Conservation (phyloP, 768 basidiomycete species). For the Daedaleopsis nitida region DNA sequence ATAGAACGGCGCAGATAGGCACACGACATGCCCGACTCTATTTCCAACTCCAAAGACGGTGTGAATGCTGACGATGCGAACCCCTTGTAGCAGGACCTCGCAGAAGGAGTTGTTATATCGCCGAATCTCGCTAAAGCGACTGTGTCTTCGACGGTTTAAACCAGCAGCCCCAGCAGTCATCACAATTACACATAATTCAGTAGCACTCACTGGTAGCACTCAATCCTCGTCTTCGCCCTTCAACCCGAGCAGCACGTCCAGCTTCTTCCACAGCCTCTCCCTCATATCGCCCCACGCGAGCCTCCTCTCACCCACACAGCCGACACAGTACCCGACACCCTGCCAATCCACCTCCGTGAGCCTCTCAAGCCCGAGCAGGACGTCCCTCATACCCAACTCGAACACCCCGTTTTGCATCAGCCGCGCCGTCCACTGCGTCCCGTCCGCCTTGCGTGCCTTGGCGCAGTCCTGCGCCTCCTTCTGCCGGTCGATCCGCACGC, state of each 20-base stretch:
- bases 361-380: slow-evolving; percentile 37
- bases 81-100: too few relatives aligned
- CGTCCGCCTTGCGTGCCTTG: slow-evolving; percentile 11
- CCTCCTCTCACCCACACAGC: slow-evolving; percentile 33
- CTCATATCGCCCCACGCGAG: slow-evolving; percentile 32
- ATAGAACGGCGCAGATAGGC: too few relatives aligned
- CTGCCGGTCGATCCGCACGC: neutral
- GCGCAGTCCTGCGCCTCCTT: slow-evolving; percentile 8
- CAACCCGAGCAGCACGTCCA: slow-evolving; percentile 32
- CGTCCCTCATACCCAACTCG: slow-evolving; percentile 35
- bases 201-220: too few relatives aligned
- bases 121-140: too few relatives aligned
- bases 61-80: too few relatives aligned
- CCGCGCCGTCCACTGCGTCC: slow-evolving; percentile 19
- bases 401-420: slow-evolving; percentile 27
- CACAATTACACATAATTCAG: too few relatives aligned
- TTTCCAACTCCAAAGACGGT: too few relatives aligned
- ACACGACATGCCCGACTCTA: too few relatives aligned
- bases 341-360: slow-evolving; percentile 33
- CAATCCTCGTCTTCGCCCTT: slow-evolving; percentile 5
- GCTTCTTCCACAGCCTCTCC: slow-evolving; percentile 34
- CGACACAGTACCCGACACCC: slow-evolving; percentile 36
- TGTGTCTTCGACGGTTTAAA: too few relatives aligned
- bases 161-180: too few relatives aligned
- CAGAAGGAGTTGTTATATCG: too few relatives aligned